phyloP scores from a whole-genome alignment of 306 rosid genomes.

The Alnus rubra region DNA sequence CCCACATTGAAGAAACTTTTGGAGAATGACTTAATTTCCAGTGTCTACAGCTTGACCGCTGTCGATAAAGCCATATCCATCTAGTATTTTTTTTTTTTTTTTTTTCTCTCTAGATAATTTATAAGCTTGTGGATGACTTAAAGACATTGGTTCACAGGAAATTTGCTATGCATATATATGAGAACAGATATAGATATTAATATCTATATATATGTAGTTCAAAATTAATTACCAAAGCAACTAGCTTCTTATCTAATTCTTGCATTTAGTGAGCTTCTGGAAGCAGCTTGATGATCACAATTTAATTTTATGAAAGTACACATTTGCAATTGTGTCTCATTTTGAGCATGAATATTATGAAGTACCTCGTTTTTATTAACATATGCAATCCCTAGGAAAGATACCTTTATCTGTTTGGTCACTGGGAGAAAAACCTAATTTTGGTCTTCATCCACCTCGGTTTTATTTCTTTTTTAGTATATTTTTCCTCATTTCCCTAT shows the following conservation, averaged over 20 bases:
- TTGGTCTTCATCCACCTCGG: background rate
- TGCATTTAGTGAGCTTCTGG: background rate
- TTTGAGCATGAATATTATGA: conserved; percentile 1
- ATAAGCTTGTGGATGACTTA: background rate
- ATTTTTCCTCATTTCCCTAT: background rate
- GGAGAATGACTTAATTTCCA: background rate
- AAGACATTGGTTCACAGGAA: background rate
- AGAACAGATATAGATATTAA: background rate
- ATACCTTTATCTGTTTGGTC: background rate
- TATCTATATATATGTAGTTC: background rate
- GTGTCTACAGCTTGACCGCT: background rate
- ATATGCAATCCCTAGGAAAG: conserved; percentile 12
- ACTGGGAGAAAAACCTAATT: background rate
- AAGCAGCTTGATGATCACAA: background rate
- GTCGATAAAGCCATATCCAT: background rate
- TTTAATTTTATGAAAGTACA: background rate
- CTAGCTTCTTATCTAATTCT: background rate
- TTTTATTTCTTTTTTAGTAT: background rate
- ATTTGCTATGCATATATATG: background rate
- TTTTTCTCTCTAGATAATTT: background rate
- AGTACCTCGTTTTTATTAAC: background rate
- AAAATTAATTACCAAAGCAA: conserved; percentile 2
- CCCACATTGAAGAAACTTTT: background rate
- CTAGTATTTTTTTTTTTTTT: background rate
- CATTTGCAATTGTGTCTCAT: background rate